phyloP scores from a whole-genome alignment of 129 eudicot genomes.

The Pittosporum tobira region DNA sequence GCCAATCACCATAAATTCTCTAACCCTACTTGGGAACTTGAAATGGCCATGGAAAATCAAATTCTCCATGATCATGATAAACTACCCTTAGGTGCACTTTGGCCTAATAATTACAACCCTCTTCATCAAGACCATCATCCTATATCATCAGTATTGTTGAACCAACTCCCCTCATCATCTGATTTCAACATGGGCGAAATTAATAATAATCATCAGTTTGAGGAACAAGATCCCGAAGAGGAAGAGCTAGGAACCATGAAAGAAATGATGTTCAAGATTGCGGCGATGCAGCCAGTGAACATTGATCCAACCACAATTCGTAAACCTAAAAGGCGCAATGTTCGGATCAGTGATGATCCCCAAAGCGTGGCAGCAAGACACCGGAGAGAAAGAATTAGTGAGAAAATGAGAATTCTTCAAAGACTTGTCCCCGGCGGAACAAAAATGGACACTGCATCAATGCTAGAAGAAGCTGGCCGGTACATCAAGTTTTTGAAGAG shows the following conservation, averaged over 20 bases:
- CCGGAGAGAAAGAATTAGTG: slow-evolving; percentile 51
- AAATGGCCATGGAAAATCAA: slow-evolving; percentile 22
- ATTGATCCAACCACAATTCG: slow-evolving; percentile 59
- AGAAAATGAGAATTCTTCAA: slow-evolving; percentile 63
- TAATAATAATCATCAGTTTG: slow-evolving; percentile 6
- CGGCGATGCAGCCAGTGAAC: slow-evolving; percentile 61
- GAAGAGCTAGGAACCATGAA: slow-evolving; percentile 66
- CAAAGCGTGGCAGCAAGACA: slow-evolving; percentile 67
- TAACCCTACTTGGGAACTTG: slow-evolving; percentile 23
- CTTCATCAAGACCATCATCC: slow-evolving; percentile 13
- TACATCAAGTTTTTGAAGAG: slow-evolving; percentile 76
- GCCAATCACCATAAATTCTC: slow-evolving; percentile 8
- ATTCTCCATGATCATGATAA: slow-evolving; percentile 13
- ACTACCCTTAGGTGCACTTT: slow-evolving; percentile 10
- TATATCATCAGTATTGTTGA: background rate
- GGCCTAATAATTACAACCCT: slow-evolving; percentile 21
- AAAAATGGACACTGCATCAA: slow-evolving; percentile 94
- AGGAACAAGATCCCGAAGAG: slow-evolving; percentile 22
- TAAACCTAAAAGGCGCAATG: slow-evolving; percentile 48
- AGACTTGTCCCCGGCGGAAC: slow-evolving; percentile 92
- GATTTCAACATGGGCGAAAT: background rate
- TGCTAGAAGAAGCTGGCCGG: slow-evolving; percentile 92
- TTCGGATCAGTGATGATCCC: slow-evolving; percentile 55
- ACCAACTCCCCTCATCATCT: slow-evolving; percentile 4
- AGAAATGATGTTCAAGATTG: slow-evolving; percentile 60